Percentiles rank a stretch among this genome's conserved stretches.
Conservation (phyloP, 1,284 basidiomycete genomes). For the Leccinum solheimii region DNA sequence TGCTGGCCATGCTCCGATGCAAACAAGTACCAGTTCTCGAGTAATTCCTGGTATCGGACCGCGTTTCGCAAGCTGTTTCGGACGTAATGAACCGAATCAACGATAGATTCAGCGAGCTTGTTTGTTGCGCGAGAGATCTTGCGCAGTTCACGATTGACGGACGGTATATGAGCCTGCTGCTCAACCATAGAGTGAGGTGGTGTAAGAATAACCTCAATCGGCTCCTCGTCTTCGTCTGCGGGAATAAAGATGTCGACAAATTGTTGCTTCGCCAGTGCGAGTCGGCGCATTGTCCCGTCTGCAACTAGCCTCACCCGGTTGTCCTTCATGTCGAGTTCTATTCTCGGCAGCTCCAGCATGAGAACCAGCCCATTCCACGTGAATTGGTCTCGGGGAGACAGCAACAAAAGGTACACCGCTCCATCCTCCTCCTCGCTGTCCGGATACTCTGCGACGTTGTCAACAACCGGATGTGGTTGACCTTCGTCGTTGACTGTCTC, state of each 20-base stretch:
- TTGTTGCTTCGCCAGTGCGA: slow-evolving; percentile 77
- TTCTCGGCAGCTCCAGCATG: slow-evolving; percentile 63
- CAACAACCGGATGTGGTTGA: slow-evolving; percentile 43
- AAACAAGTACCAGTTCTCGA: slow-evolving; percentile 96
- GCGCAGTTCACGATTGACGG: slow-evolving; percentile 86
- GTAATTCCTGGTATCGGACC: slow-evolving; percentile 78
- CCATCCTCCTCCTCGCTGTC: slow-evolving; percentile 57
- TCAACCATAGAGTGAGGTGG: slow-evolving; percentile 72
- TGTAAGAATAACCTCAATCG: slow-evolving; percentile 42
- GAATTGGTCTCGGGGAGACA: slow-evolving; percentile 87
- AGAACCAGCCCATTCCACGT: slow-evolving; percentile 94
- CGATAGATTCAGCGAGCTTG: slow-evolving; percentile 89
- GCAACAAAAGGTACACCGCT: slow-evolving; percentile 75
- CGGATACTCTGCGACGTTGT: slow-evolving; percentile 47
- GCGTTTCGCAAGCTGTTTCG: slow-evolving; percentile 65
- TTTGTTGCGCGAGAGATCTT: slow-evolving; percentile 90
- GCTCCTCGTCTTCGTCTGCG: slow-evolving; percentile 60
- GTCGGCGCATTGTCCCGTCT: slow-evolving; percentile 79
- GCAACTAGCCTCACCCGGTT: slow-evolving; percentile 84
- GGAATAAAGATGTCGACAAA: slow-evolving; percentile 70
- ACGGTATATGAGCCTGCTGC: slow-evolving; percentile 89
- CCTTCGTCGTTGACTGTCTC: slow-evolving; percentile 61
- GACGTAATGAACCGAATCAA: slow-evolving; percentile 86
- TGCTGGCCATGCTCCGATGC: slow-evolving; percentile 94
- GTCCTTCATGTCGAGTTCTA: slow-evolving; percentile 81